Evolutionary conservation across 768 basidiomycete species (phyloP).

Genomic region (Amyloporia xantha): DNA sequence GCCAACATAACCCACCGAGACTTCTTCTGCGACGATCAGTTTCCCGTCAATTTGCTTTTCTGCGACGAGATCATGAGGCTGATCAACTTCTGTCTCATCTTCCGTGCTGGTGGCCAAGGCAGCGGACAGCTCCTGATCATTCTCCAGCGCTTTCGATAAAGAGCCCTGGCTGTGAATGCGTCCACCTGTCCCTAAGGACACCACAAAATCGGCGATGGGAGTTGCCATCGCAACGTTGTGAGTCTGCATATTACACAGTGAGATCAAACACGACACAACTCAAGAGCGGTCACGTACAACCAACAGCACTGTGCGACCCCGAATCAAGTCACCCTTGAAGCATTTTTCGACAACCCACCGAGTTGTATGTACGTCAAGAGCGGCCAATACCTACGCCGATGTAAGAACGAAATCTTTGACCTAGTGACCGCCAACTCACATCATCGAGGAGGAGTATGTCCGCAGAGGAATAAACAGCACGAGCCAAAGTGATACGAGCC

Average conservation of each 20-base stretch:
- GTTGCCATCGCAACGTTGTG: constrained; percentile 45
- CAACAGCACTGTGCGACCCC: constrained; percentile 40
- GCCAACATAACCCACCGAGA: constrained; percentile 29
- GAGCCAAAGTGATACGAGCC: constrained; percentile 35
- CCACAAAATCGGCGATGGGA: constrained; percentile 47
- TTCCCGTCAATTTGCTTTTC: constrained; percentile 22
- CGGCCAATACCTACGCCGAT: constrained; percentile 30
- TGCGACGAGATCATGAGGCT: constrained; percentile 14
- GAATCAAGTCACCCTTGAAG: constrained; percentile 38
- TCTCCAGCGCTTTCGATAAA: constrained; percentile 37
- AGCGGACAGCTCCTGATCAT: constrained; percentile 27
- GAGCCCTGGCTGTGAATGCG: constrained; percentile 41
- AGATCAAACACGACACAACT: constrained; percentile 32
- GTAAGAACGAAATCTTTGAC: neutral
- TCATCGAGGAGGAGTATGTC: constrained; percentile 35
- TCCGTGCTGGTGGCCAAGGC: constrained; percentile 14
- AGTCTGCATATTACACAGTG: constrained; percentile 42
- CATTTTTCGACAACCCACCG: constrained; percentile 43
- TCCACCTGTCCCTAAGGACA: constrained; percentile 49
- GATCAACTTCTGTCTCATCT: constrained; percentile 14
- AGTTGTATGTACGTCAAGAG: constrained; percentile 44
- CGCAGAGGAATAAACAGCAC: constrained; percentile 33
- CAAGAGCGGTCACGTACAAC: constrained; percentile 28
- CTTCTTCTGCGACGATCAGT: constrained; percentile 31
- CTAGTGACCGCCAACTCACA: constrained; percentile 13